phyloP scores from a whole-genome alignment of 1,139 yeast species.

The Candida sp. region DNA sequence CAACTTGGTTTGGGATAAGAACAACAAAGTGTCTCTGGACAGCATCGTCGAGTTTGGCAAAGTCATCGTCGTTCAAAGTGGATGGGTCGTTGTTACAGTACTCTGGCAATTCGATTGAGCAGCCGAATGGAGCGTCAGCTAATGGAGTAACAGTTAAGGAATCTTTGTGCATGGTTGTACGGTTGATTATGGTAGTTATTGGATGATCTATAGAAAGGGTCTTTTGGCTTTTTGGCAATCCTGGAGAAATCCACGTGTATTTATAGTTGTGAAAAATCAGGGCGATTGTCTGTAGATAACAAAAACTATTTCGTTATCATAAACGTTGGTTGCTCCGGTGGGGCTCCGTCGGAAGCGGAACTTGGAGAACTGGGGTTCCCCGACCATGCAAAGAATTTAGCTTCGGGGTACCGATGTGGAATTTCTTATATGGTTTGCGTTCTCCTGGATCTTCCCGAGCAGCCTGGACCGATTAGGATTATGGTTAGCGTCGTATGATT shows the following conservation, averaged over 20 bases:
- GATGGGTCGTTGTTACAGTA: constrained; percentile 78
- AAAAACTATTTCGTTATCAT: background rate
- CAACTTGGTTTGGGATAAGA: constrained; percentile 71
- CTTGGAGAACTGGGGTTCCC: background rate
- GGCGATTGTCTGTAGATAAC: background rate
- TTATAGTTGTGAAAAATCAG: background rate
- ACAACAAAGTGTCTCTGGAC: constrained; percentile 71
- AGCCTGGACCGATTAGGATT: background rate
- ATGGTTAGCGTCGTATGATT: background rate
- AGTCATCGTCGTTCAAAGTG: constrained; percentile 66
- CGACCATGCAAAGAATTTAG: background rate
- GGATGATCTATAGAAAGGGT: too few relatives aligned
- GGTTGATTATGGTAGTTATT: too few relatives aligned
- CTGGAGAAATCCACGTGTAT: too few relatives aligned
- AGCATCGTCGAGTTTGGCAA: constrained; percentile 62
- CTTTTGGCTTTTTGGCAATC: too few relatives aligned
- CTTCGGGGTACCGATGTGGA: background rate
- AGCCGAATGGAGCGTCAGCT: constrained; percentile 64
- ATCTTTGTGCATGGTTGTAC: constrained; percentile 29
- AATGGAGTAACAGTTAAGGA: constrained; percentile 49
- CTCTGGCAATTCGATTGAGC: constrained; percentile 62
- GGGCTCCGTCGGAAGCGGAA: constrained; percentile 3
- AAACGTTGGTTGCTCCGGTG: background rate
- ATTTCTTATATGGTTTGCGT: background rate
- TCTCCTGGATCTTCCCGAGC: too few relatives aligned